Percentiles rank a stretch among this genome's conserved stretches.
These are phyloP conservation scores for Aspergillus mulundensis DNA, from an alignment of 495 filamentous ascomycete species.

Conservation along the genomic window DNA sequence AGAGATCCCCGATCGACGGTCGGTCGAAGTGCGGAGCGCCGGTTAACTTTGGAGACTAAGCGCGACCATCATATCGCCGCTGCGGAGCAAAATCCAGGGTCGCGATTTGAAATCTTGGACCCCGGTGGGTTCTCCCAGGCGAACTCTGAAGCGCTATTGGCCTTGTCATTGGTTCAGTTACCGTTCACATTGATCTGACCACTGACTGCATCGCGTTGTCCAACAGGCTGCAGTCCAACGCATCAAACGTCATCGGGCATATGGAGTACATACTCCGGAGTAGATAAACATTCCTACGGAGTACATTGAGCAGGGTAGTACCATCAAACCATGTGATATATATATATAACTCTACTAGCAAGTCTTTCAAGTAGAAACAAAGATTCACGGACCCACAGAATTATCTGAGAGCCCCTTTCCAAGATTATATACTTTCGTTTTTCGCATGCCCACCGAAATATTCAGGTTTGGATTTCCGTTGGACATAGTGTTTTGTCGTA, in stretches of 20 bases:
- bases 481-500: too few relatives aligned
- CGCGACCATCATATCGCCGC: background rate
- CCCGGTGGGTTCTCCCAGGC: background rate
- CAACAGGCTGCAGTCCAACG: background rate
- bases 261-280: too few relatives aligned
- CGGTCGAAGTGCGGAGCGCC: constrained; percentile 4
- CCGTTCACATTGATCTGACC: background rate
- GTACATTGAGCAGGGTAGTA: too few relatives aligned
- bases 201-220: background rate
- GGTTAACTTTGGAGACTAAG: background rate
- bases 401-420: too few relatives aligned
- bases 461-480: too few relatives aligned
- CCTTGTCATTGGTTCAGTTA: background rate
- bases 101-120: background rate
- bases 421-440: too few relatives aligned
- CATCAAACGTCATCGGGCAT: background rate
- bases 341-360: too few relatives aligned
- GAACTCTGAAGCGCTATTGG: background rate
- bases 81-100: background rate
- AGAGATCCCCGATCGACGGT: background rate
- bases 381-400: too few relatives aligned
- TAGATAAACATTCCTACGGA: too few relatives aligned
- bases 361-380: too few relatives aligned
- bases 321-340: too few relatives aligned
- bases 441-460: too few relatives aligned